Percentiles rank a stretch among this genome's conserved stretches.
Conservation (phyloP, 495 filamentous ascomycete genomes). For the Endocarpon pusillum region DNA sequence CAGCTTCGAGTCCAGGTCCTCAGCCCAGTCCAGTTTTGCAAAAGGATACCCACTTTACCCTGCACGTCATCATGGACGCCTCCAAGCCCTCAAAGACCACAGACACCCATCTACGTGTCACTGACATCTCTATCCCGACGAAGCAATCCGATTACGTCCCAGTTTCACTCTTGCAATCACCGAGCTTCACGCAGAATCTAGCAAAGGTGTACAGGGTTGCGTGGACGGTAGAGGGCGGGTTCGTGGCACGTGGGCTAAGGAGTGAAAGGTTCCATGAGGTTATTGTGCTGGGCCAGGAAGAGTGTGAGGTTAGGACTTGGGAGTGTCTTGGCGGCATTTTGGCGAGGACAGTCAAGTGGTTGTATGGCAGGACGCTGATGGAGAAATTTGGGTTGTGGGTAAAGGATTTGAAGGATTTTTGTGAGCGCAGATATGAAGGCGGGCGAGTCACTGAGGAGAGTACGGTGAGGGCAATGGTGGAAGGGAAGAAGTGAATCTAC, state of each 20-base stretch:
- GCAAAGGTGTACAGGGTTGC: background rate
- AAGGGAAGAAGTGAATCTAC: no score
- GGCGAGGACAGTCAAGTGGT: slow-evolving; percentile 23
- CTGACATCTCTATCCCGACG: slow-evolving; percentile 15
- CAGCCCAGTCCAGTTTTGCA: slow-evolving; percentile 19
- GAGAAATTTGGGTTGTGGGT: slow-evolving; percentile 25
- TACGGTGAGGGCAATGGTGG: no score
- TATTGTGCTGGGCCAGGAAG: slow-evolving; percentile 9
- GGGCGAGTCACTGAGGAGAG: no score
- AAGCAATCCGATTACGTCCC: slow-evolving; percentile 15
- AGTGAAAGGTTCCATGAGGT: slow-evolving; percentile 10
- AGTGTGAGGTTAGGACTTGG: slow-evolving; percentile 27
- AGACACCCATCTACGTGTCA: slow-evolving; percentile 14
- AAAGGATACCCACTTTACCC: slow-evolving; percentile 20
- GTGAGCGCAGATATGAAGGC: no score
- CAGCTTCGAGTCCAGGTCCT: no score
- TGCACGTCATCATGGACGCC: slow-evolving; percentile 28
- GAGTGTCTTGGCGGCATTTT: slow-evolving; percentile 23
- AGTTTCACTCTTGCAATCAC: slow-evolving; percentile 17
- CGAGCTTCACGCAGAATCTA: slow-evolving; percentile 24
- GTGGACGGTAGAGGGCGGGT: background rate
- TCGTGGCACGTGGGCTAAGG: no score
- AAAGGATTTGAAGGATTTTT: slow-evolving; percentile 20
- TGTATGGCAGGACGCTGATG: slow-evolving; percentile 19
- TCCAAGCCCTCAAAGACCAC: slow-evolving; percentile 14